phyloP scores from a whole-genome alignment of 441 rosid genomes.

The Caryocar brasiliense region DNA sequence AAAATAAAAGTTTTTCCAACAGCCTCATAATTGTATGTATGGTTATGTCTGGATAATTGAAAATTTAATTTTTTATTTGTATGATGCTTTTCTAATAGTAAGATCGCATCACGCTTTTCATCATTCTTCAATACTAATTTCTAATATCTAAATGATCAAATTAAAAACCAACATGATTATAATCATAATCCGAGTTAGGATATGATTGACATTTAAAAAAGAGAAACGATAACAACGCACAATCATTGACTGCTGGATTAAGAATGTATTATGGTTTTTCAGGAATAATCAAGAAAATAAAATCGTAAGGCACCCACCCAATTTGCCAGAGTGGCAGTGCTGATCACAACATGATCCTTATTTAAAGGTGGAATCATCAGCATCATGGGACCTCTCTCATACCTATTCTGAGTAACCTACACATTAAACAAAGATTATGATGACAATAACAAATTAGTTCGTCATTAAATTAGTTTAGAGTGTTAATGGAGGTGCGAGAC shows the following conservation, averaged over 20 bases:
- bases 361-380: slow-evolving; percentile 7
- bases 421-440: not conserved
- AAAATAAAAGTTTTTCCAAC: no score
- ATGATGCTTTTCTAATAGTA: no score
- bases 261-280: not conserved
- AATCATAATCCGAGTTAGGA: no score
- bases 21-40: no score
- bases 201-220: no score
- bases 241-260: not conserved
- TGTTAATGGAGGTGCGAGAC: slow-evolving; percentile 5
- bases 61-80: no score
- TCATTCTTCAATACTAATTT: no score
- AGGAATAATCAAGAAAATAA: not conserved
- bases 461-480: not conserved
- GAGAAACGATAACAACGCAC: not conserved
- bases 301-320: slow-evolving; percentile 1
- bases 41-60: no score
- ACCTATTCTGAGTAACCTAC: slow-evolving; percentile 9
- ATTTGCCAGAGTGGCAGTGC: slow-evolving; percentile 14
- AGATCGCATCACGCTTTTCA: no score
- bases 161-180: no score
- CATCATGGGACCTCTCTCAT: not conserved
- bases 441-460: not conserved
- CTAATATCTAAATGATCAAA: no score
- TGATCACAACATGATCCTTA: slow-evolving; percentile 20